phyloP scores from a whole-genome alignment of 202 grass and related monocot genomes.

The Zizania palustris region DNA sequence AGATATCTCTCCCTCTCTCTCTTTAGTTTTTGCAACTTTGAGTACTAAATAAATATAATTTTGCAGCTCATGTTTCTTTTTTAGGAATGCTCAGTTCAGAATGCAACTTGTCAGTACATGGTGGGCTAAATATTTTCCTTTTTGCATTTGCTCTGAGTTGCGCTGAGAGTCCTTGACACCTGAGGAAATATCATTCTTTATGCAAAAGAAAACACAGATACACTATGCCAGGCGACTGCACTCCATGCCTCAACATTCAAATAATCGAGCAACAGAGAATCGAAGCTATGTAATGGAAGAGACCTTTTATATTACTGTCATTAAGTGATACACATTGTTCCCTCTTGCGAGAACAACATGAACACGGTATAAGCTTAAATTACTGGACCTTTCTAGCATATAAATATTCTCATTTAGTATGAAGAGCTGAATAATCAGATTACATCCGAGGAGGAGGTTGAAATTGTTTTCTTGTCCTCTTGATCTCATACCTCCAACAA shows the following conservation, averaged over 20 bases:
- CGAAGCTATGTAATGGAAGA: background rate
- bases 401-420: constrained; percentile 40
- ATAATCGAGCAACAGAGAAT: background rate
- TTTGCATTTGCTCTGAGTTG: too few relatives aligned
- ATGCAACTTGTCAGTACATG: too few relatives aligned
- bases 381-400: constrained; percentile 33
- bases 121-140: too few relatives aligned
- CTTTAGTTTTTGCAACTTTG: too few relatives aligned
- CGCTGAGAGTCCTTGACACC: too few relatives aligned
- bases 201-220: background rate
- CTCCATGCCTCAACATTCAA: background rate
- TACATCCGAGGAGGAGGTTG: constrained; percentile 7
- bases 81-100: too few relatives aligned
- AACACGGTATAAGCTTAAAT: constrained; percentile 27
- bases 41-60: too few relatives aligned
- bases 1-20: too few relatives aligned
- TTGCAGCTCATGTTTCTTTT: too few relatives aligned
- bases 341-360: constrained; percentile 41
- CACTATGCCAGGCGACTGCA: background rate
- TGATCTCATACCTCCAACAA: constrained; percentile 67
- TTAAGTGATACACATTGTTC: constrained; percentile 23
- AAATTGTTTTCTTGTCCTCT: background rate
- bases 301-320: constrained; percentile 31
- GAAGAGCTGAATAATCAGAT: constrained; percentile 32
- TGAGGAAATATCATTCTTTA: too few relatives aligned